phyloP scores from a whole-genome alignment of 1,139 yeast genomes.

The Saccharomyces hybrid region DNA sequence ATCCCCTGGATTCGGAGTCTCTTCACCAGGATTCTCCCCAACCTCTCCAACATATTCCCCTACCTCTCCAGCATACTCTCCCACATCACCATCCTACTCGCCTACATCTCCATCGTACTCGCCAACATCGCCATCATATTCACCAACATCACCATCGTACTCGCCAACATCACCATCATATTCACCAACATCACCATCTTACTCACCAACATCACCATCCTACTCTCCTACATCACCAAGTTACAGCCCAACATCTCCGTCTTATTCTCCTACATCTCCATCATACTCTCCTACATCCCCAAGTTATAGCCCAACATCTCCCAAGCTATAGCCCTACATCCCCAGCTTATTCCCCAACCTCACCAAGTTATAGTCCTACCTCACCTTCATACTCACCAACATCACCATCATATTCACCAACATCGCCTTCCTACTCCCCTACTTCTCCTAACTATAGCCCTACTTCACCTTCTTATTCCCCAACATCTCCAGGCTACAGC shows the following conservation, averaged over 20 bases:
- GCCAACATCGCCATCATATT: constrained; percentile 64
- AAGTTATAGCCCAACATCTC: constrained; percentile 46
- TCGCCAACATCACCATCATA: constrained; percentile 54
- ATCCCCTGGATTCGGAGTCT: constrained; percentile 63
- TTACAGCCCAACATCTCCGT: constrained; percentile 56
- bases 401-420: constrained; percentile 47
- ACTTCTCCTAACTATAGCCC: constrained; percentile 46
- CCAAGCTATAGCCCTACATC: constrained; percentile 55
- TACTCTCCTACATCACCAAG: constrained; percentile 56
- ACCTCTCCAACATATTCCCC: constrained; percentile 71
- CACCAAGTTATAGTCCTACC: constrained; percentile 51
- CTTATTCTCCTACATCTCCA: constrained; percentile 50
- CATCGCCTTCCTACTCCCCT: constrained; percentile 46
- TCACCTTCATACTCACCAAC: constrained; percentile 55
- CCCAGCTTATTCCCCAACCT: constrained; percentile 53
- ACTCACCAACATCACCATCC: constrained; percentile 54
- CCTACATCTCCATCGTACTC: constrained; percentile 70
- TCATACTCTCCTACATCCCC: constrained; percentile 55
- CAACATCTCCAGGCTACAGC: constrained; percentile 45
- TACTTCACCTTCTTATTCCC: constrained; percentile 50
- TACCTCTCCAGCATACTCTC: constrained; percentile 63
- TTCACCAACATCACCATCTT: constrained; percentile 52
- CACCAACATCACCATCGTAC: constrained; percentile 59
- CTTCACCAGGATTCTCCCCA: constrained; percentile 63
- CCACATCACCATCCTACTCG: constrained; percentile 68